Evolutionary conservation across 805 yeast genomes (phyloP).

Genomic region (Candida anglica): DNA sequence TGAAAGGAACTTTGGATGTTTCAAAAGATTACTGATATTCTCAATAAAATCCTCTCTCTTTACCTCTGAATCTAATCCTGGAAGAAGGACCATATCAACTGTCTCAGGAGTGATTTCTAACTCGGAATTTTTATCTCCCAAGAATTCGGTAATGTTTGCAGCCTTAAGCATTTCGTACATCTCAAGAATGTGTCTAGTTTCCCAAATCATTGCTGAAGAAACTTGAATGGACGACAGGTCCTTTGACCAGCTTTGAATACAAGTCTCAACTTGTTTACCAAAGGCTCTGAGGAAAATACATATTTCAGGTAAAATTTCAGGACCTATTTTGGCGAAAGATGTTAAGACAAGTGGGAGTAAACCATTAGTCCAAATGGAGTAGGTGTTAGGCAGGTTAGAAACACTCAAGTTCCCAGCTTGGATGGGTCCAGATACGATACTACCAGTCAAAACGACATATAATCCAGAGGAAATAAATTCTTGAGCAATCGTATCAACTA

Average conservation of each 20-base stretch:
- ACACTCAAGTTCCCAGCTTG: constrained; percentile 63
- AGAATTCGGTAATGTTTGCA: constrained; percentile 49
- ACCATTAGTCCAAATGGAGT: constrained; percentile 85
- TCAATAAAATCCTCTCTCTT: constrained; percentile 58
- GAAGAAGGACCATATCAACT: constrained; percentile 34
- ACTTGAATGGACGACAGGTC: constrained; percentile 42
- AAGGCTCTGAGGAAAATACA: constrained; percentile 61
- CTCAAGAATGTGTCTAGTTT: constrained; percentile 57
- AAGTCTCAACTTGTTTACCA: constrained; percentile 57
- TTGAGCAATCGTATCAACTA: constrained; percentile 61
- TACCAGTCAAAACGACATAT: constrained; percentile 62
- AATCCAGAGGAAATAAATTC: constrained; percentile 61
- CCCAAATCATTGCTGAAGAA: constrained; percentile 32
- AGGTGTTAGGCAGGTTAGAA: constrained; percentile 50
- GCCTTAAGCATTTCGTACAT: constrained; percentile 55
- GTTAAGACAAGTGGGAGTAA: constrained; percentile 63
- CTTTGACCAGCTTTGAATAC: constrained; percentile 67
- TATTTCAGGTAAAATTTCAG: constrained; percentile 58
- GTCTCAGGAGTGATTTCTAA: constrained; percentile 8
- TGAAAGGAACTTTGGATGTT: constrained; percentile 82
- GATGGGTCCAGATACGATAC: constrained; percentile 64
- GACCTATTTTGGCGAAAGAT: constrained; percentile 60
- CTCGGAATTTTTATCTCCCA: constrained; percentile 18
- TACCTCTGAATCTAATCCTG: constrained; percentile 58
- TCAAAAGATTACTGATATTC: constrained; percentile 65